phyloP scores from a whole-genome alignment of 2,329 filamentous ascomycete genomes.

The Plenodomus lindquistii region DNA sequence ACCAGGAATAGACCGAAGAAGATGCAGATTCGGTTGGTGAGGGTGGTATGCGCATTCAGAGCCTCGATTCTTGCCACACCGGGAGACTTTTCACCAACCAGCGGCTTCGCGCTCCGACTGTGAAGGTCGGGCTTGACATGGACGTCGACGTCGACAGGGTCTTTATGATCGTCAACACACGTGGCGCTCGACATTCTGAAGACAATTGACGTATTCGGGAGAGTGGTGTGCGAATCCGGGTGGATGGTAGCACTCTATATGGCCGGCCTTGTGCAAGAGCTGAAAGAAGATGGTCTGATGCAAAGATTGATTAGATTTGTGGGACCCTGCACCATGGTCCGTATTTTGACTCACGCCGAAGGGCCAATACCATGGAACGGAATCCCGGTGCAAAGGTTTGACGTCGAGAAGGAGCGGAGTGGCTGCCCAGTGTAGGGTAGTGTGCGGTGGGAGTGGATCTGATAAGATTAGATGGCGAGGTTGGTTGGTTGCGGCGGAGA shows the following conservation, averaged over 20 bases:
- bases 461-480: background rate
- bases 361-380: background rate
- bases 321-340: background rate
- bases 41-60: slow-evolving; percentile 57
- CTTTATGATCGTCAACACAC: background rate
- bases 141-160: background rate
- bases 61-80: slow-evolving; percentile 65
- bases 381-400: no score
- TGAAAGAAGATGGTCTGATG: background rate
- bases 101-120: background rate
- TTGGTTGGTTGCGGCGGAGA: background rate
- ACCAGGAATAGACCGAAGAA: slow-evolving; percentile 66
- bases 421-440: background rate
- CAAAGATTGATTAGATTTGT: background rate
- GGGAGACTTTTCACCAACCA: slow-evolving; percentile 46
- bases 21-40: slow-evolving; percentile 58
- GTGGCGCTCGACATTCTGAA: background rate
- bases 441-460: background rate
- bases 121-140: background rate
- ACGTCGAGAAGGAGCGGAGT: no score
- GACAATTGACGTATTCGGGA: background rate
- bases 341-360: background rate
- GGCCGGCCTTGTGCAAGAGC: background rate
- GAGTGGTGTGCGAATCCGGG: background rate
- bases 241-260: background rate